Percentiles rank a stretch among this genome's conserved stretches.
These are phyloP conservation scores for Suillus weaverae DNA, from an alignment of 768 basidiomycete species.

Conservation along the genomic window DNA sequence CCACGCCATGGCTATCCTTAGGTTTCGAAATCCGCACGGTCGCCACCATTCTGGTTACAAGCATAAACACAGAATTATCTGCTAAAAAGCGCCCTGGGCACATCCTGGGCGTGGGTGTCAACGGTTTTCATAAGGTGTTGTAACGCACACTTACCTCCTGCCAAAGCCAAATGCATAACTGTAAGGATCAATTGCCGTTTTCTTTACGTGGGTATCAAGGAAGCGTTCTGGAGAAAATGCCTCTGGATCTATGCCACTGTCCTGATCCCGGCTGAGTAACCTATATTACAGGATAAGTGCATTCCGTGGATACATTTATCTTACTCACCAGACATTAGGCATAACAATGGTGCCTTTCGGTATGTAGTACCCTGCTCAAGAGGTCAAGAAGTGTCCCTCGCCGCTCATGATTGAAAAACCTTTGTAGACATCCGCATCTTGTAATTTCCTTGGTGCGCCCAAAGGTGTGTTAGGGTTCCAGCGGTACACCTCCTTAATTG, in stretches of 20 bases:
- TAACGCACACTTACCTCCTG: neutral
- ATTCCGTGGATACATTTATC: neutral
- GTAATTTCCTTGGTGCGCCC: slow-evolving; percentile 14
- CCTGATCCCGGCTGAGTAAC: slow-evolving; percentile 5
- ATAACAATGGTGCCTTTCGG: slow-evolving; percentile 6
- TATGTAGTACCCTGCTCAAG: slow-evolving; percentile 5
- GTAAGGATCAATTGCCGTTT: slow-evolving; percentile 6
- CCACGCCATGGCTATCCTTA: neutral
- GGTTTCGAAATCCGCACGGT: neutral
- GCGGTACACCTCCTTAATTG: slow-evolving; percentile 26
- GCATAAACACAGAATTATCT: slow-evolving; percentile 6
- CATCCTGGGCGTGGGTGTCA: neutral
- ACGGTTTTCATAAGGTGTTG: neutral
- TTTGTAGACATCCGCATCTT: slow-evolving; percentile 13
- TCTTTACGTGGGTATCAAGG: slow-evolving; percentile 2
- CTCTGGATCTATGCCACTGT: slow-evolving; percentile 7
- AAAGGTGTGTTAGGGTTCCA: slow-evolving; percentile 16
- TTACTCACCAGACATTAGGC: slow-evolving; percentile 4
- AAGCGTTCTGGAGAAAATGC: slow-evolving; percentile 9
- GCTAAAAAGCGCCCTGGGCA: slow-evolving; percentile 8
- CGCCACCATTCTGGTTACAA: slow-evolving; percentile 3
- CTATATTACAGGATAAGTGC: neutral
- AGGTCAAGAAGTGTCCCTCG: neutral
- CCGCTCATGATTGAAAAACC: neutral
- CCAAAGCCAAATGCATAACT: slow-evolving; percentile 12